phyloP scores from a whole-genome alignment of 2,329 filamentous ascomycete genomes.

The Penicillium sp. region DNA sequence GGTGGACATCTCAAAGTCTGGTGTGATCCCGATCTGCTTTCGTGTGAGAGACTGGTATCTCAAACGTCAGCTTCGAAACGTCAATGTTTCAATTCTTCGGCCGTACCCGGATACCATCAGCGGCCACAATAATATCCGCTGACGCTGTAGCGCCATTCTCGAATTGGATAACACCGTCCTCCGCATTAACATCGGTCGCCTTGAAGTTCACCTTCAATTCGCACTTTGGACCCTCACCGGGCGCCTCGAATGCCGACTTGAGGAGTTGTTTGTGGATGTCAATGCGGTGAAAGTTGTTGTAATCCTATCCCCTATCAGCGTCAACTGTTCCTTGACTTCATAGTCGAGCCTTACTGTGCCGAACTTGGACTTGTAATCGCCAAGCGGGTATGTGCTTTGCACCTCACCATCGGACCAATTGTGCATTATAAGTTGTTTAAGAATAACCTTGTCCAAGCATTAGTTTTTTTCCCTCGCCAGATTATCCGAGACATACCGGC shows the following conservation, averaged over 20 bases:
- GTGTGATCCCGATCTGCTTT: constrained; percentile 27
- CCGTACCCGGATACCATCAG: constrained; percentile 24
- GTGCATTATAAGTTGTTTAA: constrained; percentile 31
- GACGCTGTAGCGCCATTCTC: constrained; percentile 15
- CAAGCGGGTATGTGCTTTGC: constrained; percentile 23
- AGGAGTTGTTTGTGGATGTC: constrained; percentile 25
- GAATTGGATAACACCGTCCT: constrained; percentile 19
- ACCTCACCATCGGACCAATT: constrained; percentile 28
- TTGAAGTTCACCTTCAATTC: constrained; percentile 22
- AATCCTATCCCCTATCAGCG: constrained; percentile 9
- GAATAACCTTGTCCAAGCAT: constrained; percentile 15
- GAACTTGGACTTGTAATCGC: constrained; percentile 25
- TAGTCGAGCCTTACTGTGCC: constrained; percentile 10
- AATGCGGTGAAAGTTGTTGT: constrained; percentile 28
- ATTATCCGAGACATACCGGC: constrained; percentile 6
- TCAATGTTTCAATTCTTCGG: background rate
- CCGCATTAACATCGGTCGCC: constrained; percentile 13
- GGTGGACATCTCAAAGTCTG: constrained; percentile 32
- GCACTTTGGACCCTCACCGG: constrained; percentile 17
- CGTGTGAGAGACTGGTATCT: constrained; percentile 17
- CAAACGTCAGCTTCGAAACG: too few species aligned
- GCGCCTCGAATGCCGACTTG: constrained; percentile 20
- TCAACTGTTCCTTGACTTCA: too few species aligned
- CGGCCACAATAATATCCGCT: constrained; percentile 23
- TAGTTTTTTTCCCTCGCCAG: too few species aligned